Conservation (phyloP, 23 red algal genomes). For the Gracilariopsis chorda region DNA sequence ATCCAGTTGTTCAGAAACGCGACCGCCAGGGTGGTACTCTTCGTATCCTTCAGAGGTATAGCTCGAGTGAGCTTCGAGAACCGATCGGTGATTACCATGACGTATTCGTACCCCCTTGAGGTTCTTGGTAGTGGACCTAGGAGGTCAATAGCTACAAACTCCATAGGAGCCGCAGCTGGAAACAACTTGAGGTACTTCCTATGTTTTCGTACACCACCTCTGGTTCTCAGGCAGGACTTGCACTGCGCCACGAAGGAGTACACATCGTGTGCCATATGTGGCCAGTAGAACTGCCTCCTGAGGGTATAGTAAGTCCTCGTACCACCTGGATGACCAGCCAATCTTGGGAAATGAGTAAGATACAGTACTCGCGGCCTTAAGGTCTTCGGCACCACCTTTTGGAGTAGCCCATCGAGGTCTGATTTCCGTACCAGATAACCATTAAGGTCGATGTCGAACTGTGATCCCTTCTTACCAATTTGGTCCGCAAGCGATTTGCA, state of each 20-base stretch:
- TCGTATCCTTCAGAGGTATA: slow-evolving; percentile 14
- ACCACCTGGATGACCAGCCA: slow-evolving; percentile 11
- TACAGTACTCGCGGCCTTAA: not conserved
- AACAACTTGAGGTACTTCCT: slow-evolving; percentile 25
- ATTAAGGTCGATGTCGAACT: not conserved
- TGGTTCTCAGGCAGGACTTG: not conserved
- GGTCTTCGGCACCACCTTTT: not conserved
- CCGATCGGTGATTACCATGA: slow-evolving; percentile 27
- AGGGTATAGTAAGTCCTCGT: slow-evolving; percentile 27
- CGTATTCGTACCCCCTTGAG: not conserved
- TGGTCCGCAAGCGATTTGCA: not conserved
- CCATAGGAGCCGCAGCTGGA: not conserved
- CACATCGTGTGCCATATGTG: slow-evolving; percentile 19
- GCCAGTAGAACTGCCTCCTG: slow-evolving; percentile 37
- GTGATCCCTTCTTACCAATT: not conserved
- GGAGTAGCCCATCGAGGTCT: not conserved
- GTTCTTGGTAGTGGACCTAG: slow-evolving; percentile 23
- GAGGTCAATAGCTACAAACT: slow-evolving; percentile 33
- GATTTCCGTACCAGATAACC: not conserved
- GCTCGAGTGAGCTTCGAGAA: slow-evolving; percentile 32
- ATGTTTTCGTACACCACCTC: not conserved
- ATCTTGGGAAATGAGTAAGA: not conserved
- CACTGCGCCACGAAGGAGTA: not conserved
- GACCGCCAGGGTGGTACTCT: not conserved
- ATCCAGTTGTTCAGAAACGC: slow-evolving; percentile 21